Conservation (phyloP, 805 yeast species). For the Candida alai region DNA sequence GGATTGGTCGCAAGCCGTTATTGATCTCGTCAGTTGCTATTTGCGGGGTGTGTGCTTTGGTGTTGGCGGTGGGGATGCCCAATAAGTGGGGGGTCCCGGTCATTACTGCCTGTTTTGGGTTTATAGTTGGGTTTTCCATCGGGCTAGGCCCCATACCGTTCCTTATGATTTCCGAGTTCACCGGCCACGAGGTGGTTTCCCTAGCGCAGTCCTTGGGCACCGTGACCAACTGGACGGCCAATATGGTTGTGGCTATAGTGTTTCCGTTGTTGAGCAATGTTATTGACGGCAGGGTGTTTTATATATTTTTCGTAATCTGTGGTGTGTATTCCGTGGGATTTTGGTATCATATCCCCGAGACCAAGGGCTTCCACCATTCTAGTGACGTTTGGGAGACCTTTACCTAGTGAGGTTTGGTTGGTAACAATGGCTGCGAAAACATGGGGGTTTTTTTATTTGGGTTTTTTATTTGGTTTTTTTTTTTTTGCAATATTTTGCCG, state of each 20-base stretch:
- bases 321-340: slow-evolving; percentile 17
- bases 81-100: slow-evolving; percentile 12
- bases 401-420: neutral
- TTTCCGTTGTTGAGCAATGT: slow-evolving; percentile 26
- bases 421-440: too few relatives aligned
- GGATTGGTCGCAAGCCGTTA: slow-evolving; percentile 60
- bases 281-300: slow-evolving; percentile 29
- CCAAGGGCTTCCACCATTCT: slow-evolving; percentile 22
- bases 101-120: slow-evolving; percentile 28
- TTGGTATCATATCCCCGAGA: slow-evolving; percentile 28
- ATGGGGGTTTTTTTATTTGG: too few relatives aligned
- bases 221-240: slow-evolving; percentile 32
- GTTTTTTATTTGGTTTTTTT: too few relatives aligned
- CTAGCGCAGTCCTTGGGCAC: slow-evolving; percentile 36
- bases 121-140: slow-evolving; percentile 29
- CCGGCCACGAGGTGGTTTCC: slow-evolving; percentile 28
- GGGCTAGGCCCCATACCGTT: slow-evolving; percentile 39
- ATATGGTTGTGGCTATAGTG: slow-evolving; percentile 27
- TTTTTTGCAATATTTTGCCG: too few relatives aligned
- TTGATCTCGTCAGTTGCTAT: slow-evolving; percentile 20
- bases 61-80: slow-evolving; percentile 24
- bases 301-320: slow-evolving; percentile 22
- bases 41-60: slow-evolving; percentile 22
- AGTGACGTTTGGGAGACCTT: slow-evolving; percentile 25
- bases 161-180: slow-evolving; percentile 34